Conservation (phyloP, 352 stramenopile genomes). For the Globisporangium yorkense region DNA sequence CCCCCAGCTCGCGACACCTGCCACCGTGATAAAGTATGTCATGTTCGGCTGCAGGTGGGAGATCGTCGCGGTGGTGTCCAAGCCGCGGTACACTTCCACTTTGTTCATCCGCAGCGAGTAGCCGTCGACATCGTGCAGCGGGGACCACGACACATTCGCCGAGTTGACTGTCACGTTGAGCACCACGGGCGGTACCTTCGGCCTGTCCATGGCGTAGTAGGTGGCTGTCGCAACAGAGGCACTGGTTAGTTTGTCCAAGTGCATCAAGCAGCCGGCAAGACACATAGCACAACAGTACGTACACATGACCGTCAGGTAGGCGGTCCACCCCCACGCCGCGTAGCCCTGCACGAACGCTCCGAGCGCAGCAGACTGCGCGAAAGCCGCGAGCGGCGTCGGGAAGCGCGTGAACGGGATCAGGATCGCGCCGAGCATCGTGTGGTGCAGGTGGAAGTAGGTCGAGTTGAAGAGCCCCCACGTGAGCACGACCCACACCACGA, state of each 20-base stretch:
- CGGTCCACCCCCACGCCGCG: constrained; percentile 62
- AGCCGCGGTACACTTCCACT: constrained; percentile 65
- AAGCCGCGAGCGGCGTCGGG: constrained; percentile 41
- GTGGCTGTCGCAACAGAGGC: constrained; percentile 27
- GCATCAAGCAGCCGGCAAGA: background rate
- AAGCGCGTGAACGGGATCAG: constrained; percentile 72
- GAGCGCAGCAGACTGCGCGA: constrained; percentile 44
- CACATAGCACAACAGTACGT: constrained; percentile 13
- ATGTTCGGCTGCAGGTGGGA: constrained; percentile 44
- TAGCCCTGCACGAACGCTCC: constrained; percentile 74
- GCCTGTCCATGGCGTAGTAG: constrained; percentile 50
- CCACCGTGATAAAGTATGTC: constrained; percentile 73
- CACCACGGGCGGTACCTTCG: constrained; percentile 18
- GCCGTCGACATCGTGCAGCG: constrained; percentile 39
- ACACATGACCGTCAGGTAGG: constrained; percentile 63
- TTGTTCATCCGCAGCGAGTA: constrained; percentile 75
- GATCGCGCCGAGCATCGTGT: constrained; percentile 61
- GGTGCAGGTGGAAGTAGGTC: constrained; percentile 64
- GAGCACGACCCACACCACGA: constrained; percentile 28
- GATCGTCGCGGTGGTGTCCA: constrained; percentile 32
- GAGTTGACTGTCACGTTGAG: constrained; percentile 34
- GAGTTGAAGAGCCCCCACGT: constrained; percentile 56
- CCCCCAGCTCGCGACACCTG: constrained; percentile 54
- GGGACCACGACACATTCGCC: constrained; percentile 45
- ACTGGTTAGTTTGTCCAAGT: background rate